These are phyloP conservation scores for Crithidia mellificae DNA, from an alignment of 208 protist species.

Conservation along the genomic window DNA sequence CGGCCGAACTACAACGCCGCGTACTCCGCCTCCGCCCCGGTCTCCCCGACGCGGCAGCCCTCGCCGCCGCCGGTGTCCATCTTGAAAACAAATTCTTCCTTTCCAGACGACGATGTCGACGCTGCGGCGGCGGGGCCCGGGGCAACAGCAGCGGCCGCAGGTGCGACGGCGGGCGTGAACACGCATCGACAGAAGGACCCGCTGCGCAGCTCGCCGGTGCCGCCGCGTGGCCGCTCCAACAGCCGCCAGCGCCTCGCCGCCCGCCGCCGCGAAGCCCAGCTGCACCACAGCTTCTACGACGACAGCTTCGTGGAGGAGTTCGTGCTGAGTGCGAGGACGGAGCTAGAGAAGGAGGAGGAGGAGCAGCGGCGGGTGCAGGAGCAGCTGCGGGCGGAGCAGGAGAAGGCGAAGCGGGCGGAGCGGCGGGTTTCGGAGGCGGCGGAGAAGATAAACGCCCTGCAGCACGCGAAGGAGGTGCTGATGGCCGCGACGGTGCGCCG, in stretches of 20 bases:
- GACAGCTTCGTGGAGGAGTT: slow-evolving; percentile 91
- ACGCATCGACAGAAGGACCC: slow-evolving; percentile 6
- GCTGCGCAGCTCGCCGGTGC: slow-evolving; percentile 29
- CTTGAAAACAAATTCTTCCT: slow-evolving; percentile 45
- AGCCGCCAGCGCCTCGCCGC: slow-evolving; percentile 80
- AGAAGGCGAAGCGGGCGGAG: slow-evolving; percentile 48
- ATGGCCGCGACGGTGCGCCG: slow-evolving; percentile 52
- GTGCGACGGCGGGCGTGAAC: slow-evolving; percentile 7
- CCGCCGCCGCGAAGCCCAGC: slow-evolving; percentile 72
- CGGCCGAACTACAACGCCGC: slow-evolving; percentile 66
- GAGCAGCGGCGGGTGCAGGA: slow-evolving; percentile 27
- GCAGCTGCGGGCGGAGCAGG: slow-evolving; percentile 27
- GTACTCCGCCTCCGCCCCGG: slow-evolving; percentile 43
- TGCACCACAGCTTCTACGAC: slow-evolving; percentile 88
- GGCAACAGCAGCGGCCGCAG: slow-evolving; percentile 17
- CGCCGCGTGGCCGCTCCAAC: slow-evolving; percentile 57
- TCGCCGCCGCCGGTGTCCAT: slow-evolving; percentile 62
- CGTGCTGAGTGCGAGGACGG: slow-evolving; percentile 52
- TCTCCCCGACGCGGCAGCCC: slow-evolving; percentile 41
- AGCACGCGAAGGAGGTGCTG: slow-evolving; percentile 80
- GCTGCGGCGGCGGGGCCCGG: slow-evolving; percentile 19
- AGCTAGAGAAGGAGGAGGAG: slow-evolving; percentile 45
- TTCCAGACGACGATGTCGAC: slow-evolving; percentile 37
- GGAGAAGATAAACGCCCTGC: slow-evolving; percentile 60
- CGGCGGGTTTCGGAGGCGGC: slow-evolving; percentile 42